Conservation (phyloP, 2,329 filamentous ascomycete genomes). For the Taxawa tesnikishii region DNA sequence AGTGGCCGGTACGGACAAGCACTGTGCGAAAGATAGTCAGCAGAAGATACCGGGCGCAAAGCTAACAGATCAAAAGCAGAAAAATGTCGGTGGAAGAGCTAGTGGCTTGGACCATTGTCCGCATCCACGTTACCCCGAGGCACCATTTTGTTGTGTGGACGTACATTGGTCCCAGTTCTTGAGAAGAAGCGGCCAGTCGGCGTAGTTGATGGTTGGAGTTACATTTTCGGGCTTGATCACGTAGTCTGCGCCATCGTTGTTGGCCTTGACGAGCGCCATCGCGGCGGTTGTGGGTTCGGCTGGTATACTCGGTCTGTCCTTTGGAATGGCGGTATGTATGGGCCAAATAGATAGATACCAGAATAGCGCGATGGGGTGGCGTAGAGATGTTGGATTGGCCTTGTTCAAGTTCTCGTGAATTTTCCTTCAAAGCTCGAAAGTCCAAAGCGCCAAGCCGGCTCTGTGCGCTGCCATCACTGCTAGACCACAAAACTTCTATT, state of each 20-base stretch:
- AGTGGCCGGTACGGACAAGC: constrained; percentile 86
- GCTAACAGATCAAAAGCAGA: too few relatives aligned
- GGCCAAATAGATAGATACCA: too few relatives aligned
- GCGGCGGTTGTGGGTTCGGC: background rate
- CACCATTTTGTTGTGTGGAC: constrained; percentile 23
- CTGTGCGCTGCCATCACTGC: too few relatives aligned
- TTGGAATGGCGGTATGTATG: too few relatives aligned
- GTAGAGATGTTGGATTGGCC: too few relatives aligned
- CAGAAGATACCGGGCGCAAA: background rate
- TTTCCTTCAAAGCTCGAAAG: too few relatives aligned
- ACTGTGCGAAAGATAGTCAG: constrained; percentile 39
- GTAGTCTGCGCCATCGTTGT: constrained; percentile 53
- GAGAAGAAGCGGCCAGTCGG: constrained; percentile 82
- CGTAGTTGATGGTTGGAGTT: constrained; percentile 69
- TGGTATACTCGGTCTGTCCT: too few relatives aligned
- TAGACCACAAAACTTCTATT: too few relatives aligned
- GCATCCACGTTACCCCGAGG: constrained; percentile 1
- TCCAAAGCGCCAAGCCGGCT: too few relatives aligned
- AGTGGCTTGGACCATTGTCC: constrained; percentile 2
- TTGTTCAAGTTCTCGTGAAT: too few relatives aligned
- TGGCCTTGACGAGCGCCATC: constrained; percentile 19
- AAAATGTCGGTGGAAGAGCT: constrained; percentile 7
- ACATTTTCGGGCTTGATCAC: constrained; percentile 85
- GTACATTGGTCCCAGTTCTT: constrained; percentile 91
- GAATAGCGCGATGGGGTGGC: too few relatives aligned